These are phyloP conservation scores for Fusarium hostae DNA, from an alignment of 2,329 filamentous ascomycete species.

Conservation along the genomic window DNA sequence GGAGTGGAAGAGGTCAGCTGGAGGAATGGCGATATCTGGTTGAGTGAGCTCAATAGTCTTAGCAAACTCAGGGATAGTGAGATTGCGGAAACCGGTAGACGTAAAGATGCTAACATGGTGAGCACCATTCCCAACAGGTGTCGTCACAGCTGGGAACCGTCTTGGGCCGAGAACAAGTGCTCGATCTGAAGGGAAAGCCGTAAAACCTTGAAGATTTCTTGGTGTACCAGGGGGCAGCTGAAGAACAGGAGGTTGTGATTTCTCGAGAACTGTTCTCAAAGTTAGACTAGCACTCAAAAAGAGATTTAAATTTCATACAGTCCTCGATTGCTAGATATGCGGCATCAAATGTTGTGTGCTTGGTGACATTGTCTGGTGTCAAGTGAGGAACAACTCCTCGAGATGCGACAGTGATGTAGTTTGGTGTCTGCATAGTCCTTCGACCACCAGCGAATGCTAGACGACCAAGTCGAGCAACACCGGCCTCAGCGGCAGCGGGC, in stretches of 20 bases:
- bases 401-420: constrained; percentile 82
- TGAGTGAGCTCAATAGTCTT: constrained; percentile 71
- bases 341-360: constrained; percentile 72
- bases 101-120: constrained; percentile 82
- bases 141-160: constrained; percentile 77
- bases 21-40: constrained; percentile 82
- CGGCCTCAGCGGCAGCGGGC: constrained; percentile 51
- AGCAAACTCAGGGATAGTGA: constrained; percentile 76
- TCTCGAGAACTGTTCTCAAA: constrained; percentile 64
- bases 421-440: constrained; percentile 80
- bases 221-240: constrained; percentile 54
- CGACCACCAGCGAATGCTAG: constrained; percentile 71
- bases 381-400: constrained; percentile 88
- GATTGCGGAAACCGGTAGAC: constrained; percentile 82
- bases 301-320: constrained; percentile 68
- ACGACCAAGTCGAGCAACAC: constrained; percentile 72
- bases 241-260: constrained; percentile 61
- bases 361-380: constrained; percentile 81
- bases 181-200: constrained; percentile 72
- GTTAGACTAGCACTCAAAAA: constrained; percentile 3
- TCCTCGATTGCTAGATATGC: constrained; percentile 90
- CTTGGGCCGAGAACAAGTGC: constrained; percentile 81
- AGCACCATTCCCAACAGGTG: constrained; percentile 77
- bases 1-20: constrained; percentile 74
- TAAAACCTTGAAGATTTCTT: constrained; percentile 79